Percentiles rank a stretch among this genome's conserved stretches.
phyloP scores from a whole-genome alignment of 2,329 filamentous ascomycete genomes.

The Fusarium transvaalense region DNA sequence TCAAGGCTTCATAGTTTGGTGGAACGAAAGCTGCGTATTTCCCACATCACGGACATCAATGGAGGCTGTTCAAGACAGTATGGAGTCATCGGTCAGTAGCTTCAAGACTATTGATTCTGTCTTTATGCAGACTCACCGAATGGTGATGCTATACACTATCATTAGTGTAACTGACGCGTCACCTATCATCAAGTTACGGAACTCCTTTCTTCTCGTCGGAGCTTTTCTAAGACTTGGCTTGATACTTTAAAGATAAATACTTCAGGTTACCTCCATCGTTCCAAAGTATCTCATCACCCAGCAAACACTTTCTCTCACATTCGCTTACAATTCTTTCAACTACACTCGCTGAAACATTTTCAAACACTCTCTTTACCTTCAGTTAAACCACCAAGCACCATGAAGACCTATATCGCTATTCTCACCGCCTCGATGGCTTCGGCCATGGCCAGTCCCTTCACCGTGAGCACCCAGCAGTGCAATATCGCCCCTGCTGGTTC shows the following conservation, averaged over 20 bases:
- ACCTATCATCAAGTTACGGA: not conserved
- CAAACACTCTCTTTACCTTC: not conserved
- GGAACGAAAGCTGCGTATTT: too few relatives aligned
- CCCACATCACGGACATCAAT: too few relatives aligned
- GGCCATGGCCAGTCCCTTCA: conserved; percentile 1
- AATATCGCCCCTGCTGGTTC: conserved; percentile 2
- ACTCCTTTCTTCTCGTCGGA: too few relatives aligned
- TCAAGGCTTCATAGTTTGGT: too few relatives aligned
- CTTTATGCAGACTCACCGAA: not conserved
- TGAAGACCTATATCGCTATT: conserved; percentile 18
- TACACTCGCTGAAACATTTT: not conserved
- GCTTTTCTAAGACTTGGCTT: not conserved
- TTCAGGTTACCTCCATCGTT: too few relatives aligned
- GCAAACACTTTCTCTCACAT: not conserved
- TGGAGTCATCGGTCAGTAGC: not conserved
- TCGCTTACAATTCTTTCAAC: not conserved
- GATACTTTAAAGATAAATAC: conserved; percentile 4
- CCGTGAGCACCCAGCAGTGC: not conserved
- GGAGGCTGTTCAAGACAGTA: too few relatives aligned
- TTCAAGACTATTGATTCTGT: conserved; percentile 5
- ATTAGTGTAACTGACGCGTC: not conserved
- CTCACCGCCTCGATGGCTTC: conserved; percentile 11
- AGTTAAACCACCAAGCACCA: not conserved
- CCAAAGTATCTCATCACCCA: not conserved
- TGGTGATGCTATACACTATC: rapidly evolving